These are phyloP conservation scores for Fusarium cyanostomum DNA, from an alignment of 2,329 filamentous ascomycete species.

Conservation along the genomic window DNA sequence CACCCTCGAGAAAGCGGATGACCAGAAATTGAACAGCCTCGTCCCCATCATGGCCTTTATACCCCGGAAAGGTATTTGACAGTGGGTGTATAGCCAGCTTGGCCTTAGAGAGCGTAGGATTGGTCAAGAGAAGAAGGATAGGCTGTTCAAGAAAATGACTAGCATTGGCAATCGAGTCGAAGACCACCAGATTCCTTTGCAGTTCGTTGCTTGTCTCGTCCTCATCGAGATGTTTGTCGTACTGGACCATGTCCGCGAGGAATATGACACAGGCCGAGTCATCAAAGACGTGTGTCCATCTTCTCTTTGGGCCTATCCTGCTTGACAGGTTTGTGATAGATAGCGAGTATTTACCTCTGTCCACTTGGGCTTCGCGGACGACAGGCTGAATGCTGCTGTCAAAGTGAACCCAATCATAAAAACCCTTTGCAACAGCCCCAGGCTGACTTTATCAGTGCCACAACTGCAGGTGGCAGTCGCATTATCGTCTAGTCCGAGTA, in stretches of 20 bases:
- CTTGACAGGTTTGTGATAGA: background rate
- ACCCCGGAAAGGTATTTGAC: background rate
- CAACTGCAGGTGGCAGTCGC: background rate
- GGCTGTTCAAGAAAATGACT: background rate
- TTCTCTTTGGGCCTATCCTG: background rate
- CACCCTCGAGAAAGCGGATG: background rate
- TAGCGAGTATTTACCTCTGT: background rate
- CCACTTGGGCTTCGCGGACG: background rate
- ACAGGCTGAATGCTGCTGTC: background rate
- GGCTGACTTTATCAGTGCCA: background rate
- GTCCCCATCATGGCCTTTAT: background rate
- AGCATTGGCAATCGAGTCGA: background rate
- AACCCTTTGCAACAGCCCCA: background rate
- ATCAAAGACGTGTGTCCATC: constrained; percentile 2
- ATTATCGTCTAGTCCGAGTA: background rate
- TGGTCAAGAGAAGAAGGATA: background rate
- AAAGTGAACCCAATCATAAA: constrained; percentile 13
- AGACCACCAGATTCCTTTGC: background rate
- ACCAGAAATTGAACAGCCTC: background rate
- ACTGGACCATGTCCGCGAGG: background rate
- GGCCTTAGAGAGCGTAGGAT: background rate
- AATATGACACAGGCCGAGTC: background rate
- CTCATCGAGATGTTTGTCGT: background rate
- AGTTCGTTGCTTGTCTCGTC: background rate
- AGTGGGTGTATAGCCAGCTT: background rate